Percentiles rank a stretch among this genome's conserved stretches.
Conservation (phyloP, 495 filamentous ascomycete species). For the Collariella sp. region DNA sequence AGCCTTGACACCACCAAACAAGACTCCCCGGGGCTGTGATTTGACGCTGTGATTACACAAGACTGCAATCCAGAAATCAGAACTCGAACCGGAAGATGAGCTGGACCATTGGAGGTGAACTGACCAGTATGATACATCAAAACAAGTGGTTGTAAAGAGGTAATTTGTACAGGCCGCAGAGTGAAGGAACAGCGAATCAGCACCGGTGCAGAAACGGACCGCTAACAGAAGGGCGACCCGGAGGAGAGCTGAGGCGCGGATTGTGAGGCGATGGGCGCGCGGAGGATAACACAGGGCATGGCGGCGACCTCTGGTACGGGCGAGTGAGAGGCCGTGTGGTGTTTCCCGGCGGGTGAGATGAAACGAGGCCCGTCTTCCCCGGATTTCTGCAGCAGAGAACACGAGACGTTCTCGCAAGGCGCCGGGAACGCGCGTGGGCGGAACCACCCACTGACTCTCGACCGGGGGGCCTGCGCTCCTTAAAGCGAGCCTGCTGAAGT, state of each 20-base stretch:
- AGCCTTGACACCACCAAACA: neutral
- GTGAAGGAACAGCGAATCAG: slow-evolving; percentile 20
- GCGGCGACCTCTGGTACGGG: slow-evolving; percentile 14
- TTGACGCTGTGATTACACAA: slow-evolving; percentile 29
- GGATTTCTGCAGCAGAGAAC: slow-evolving; percentile 4
- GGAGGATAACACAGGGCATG: slow-evolving; percentile 24
- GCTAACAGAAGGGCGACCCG: slow-evolving; percentile 15
- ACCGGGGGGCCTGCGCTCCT: slow-evolving; percentile 18
- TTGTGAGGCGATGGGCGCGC: slow-evolving; percentile 14
- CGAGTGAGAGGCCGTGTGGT: neutral
- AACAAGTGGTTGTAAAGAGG: slow-evolving; percentile 15
- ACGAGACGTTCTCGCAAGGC: slow-evolving; percentile 4
- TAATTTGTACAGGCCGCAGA: slow-evolving; percentile 25
- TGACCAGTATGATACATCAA: slow-evolving; percentile 47
- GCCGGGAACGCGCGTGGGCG: slow-evolving; percentile 10
- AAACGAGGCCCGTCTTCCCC: slow-evolving; percentile 3
- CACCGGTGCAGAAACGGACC: slow-evolving; percentile 2
- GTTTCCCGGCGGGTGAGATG: slow-evolving; percentile 3
- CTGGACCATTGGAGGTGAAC: slow-evolving; percentile 32
- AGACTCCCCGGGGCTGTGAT: neutral
- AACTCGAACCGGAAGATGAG: slow-evolving; percentile 11
- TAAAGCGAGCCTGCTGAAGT: slow-evolving; percentile 3
- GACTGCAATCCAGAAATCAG: slow-evolving; percentile 28
- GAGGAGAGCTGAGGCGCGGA: slow-evolving; percentile 25
- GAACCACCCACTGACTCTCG: slow-evolving; percentile 8